Base-by-base conservation (phyloP, 176 grass and related monocot species). In the Oryza longistaminata region DNA sequence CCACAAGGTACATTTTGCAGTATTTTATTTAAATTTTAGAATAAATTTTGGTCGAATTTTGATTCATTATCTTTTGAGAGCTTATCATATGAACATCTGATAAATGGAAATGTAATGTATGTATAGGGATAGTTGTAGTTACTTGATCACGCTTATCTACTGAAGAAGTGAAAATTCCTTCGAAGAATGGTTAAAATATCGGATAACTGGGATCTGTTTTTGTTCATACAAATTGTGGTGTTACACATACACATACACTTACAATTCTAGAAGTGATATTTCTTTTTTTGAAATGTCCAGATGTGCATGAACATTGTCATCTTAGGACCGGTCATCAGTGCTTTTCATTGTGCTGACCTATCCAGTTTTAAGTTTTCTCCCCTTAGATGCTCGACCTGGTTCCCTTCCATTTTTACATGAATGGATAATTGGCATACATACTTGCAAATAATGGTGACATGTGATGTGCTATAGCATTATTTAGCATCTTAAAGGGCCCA, bases 1-100 rank as follows among this genome's bases (percentile, higher is more conserved):
- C 13, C 15, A 66, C 44, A 66, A 88, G 80, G 73, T 88, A 88
- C 77, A 64, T 31, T 76, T 31, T 50, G 66, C 73, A 40, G 7
- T 50, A 71, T 71, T 74, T 48, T 15, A 39, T 62, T 34, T 26
- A 39, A 70, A 27, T 77, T 27, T 11, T 5, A 5, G 24, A 25
- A 61, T 26, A 49, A 19, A 27, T 64, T 3, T 31, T 49, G 5
- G 10, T 68, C 64, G 9, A 64, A 21, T 50, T 70, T 64, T 62
- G 15, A 24, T 70, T 69, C 68, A 5, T 55, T 15, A 40, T 61
- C 25, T 46, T 62, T 44, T 14, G 37, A 61, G 35, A 71, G n/a
- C 68, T 50, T 74, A 1, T 68, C 70, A 29, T 50, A 4, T 35
- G 33, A 62, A 81, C 17, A 11, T 39, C 27, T 49, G 26, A 71